Evolutionary conservation across 768 basidiomycete genomes (phyloP).

Genomic region (Boletus edulis): DNA sequence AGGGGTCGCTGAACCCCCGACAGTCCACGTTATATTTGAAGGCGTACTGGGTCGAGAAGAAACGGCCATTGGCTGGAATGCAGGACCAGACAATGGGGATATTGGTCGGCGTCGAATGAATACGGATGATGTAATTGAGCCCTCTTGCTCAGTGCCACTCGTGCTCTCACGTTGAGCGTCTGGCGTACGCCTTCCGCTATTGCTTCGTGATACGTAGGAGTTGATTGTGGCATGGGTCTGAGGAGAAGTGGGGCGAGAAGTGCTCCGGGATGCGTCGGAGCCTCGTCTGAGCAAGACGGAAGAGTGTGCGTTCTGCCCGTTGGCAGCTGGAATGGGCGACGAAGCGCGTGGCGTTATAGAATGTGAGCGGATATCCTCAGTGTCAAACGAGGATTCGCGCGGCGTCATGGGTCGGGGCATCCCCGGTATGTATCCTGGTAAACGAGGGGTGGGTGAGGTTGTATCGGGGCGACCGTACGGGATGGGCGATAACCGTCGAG

Average conservation of each 20-base stretch:
- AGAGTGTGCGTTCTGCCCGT: slow-evolving; percentile 35
- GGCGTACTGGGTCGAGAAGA: slow-evolving; percentile 58
- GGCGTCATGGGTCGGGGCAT: slow-evolving; percentile 93
- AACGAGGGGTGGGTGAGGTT: slow-evolving; percentile 47
- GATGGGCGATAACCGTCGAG: slow-evolving; percentile 57
- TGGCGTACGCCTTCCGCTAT: slow-evolving; percentile 66
- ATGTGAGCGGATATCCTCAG: slow-evolving; percentile 72
- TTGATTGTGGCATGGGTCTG: slow-evolving; percentile 35
- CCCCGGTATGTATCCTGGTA: slow-evolving; percentile 86
- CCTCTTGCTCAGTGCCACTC: slow-evolving; percentile 40
- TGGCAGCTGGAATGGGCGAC: slow-evolving; percentile 49
- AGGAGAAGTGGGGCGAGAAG: slow-evolving; percentile 49
- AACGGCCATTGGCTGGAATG: slow-evolving; percentile 59
- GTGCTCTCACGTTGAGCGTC: slow-evolving; percentile 43
- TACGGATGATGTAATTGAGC: slow-evolving; percentile 48
- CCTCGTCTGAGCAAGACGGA: slow-evolving; percentile 46
- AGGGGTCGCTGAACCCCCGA: slow-evolving; percentile 32
- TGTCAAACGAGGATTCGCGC: slow-evolving; percentile 60
- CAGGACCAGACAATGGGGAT: slow-evolving; percentile 64
- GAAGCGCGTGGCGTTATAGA: slow-evolving; percentile 75
- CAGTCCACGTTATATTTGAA: slow-evolving; percentile 74
- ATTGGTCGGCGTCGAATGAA: slow-evolving; percentile 60
- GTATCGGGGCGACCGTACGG: slow-evolving; percentile 51
- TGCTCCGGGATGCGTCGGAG: slow-evolving; percentile 54
- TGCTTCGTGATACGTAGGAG: slow-evolving; percentile 54